Conservation (phyloP, 306 rosid genomes). For the Cucurbita moschata region DNA sequence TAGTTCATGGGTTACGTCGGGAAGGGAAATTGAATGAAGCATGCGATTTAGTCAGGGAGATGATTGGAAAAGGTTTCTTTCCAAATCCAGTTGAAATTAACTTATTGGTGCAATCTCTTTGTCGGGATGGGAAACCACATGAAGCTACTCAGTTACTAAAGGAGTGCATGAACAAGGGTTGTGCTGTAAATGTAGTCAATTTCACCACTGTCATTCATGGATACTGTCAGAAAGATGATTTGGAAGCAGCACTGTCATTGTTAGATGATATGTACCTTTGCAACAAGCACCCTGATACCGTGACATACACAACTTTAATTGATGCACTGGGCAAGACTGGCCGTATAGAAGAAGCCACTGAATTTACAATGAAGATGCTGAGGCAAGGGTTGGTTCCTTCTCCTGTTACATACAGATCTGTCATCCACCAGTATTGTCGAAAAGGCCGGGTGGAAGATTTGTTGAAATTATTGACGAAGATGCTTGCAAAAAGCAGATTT, state of each 20-base stretch:
- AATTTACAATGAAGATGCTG: conserved; percentile 53
- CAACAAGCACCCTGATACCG: conserved; percentile 67
- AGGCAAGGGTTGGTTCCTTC: conserved; percentile 60
- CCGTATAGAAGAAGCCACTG: conserved; percentile 55
- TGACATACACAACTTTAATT: conserved; percentile 66
- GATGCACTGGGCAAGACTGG: conserved; percentile 65
- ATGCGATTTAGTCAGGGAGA: conserved; percentile 47
- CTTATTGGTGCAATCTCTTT: conserved; percentile 50
- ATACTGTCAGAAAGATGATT: conserved; percentile 55
- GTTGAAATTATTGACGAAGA: conserved; percentile 47
- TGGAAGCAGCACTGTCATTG: conserved; percentile 64
- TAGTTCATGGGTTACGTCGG: conserved; percentile 70
- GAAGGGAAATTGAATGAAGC: conserved; percentile 76
- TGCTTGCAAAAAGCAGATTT: conserved; percentile 42
- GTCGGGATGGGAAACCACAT: conserved; percentile 40
- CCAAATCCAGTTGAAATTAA: conserved; percentile 81
- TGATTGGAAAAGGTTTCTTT: conserved; percentile 51
- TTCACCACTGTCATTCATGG: conserved; percentile 77
- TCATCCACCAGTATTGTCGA: conserved; percentile 61
- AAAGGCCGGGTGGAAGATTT: conserved; percentile 53
- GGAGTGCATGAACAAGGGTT: conserved; percentile 56
- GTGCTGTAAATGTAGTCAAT: conserved; percentile 70
- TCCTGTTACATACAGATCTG: conserved; percentile 67
- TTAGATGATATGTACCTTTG: conserved; percentile 78
- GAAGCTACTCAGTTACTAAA: conserved; percentile 63